phyloP scores from a whole-genome alignment of 306 rosid genomes.

The Lotus japonicus region DNA sequence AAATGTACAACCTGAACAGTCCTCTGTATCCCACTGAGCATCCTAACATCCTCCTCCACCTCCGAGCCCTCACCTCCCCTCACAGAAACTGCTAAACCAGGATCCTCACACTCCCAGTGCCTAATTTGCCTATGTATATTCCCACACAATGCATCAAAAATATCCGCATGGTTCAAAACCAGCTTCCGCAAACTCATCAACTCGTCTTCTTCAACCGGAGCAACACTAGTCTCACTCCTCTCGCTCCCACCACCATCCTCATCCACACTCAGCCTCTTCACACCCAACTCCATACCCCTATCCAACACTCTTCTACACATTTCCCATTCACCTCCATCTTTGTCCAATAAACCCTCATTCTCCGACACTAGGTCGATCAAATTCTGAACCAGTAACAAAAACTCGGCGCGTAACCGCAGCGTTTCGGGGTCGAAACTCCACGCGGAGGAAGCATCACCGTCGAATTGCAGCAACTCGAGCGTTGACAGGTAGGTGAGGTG shows the following conservation, averaged over 20 bases:
- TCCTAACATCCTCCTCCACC: conserved; percentile 43
- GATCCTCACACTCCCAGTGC: conserved; percentile 44
- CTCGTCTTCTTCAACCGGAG: conserved; percentile 48
- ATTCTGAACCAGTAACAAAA: conserved; percentile 58
- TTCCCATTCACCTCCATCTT: conserved; percentile 20
- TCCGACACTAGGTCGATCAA: conserved; percentile 49
- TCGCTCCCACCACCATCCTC: conserved; percentile 22
- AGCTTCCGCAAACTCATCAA: conserved; percentile 50
- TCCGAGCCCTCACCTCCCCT: conserved; percentile 28
- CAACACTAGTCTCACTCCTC: conserved; percentile 17
- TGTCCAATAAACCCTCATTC: conserved; percentile 15
- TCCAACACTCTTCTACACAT: conserved; percentile 49
- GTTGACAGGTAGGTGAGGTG: conserved; percentile 69
- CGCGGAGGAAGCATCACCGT: conserved; percentile 52
- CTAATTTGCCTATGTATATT: conserved; percentile 60
- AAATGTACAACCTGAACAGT: conserved; percentile 67
- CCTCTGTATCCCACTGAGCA: conserved; percentile 52
- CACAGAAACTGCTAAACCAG: conserved; percentile 42
- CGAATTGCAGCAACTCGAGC: conserved; percentile 64
- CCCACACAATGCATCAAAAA: conserved; percentile 68
- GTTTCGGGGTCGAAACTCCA: conserved; percentile 75
- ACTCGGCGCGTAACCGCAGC: conserved; percentile 75
- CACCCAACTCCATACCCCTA: conserved; percentile 64
- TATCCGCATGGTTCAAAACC: conserved; percentile 49
- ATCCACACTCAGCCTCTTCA: conserved; percentile 53